Evolutionary conservation across 805 yeast species (phyloP).

Genomic region (Kodamaea neixiangensis): DNA sequence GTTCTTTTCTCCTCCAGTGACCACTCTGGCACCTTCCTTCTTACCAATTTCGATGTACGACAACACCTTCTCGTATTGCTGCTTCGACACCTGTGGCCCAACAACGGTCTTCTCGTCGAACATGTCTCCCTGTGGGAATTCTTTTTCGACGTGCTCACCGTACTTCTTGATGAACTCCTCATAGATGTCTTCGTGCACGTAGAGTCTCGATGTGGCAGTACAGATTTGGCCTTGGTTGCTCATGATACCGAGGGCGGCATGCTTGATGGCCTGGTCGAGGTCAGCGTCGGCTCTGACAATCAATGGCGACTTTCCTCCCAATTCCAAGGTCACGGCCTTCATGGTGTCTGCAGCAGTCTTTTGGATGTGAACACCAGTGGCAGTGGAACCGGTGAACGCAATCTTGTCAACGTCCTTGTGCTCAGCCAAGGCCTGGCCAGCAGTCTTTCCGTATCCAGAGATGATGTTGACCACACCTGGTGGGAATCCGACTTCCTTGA

Average conservation of each 20-base stretch:
- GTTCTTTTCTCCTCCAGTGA: constrained; percentile 44
- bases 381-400: constrained; percentile 59
- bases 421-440: constrained; percentile 66
- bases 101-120: constrained; percentile 49
- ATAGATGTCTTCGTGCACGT: constrained; percentile 56
- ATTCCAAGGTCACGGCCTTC: constrained; percentile 67
- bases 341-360: constrained; percentile 59
- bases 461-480: constrained; percentile 74
- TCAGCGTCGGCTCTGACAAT: constrained; percentile 65
- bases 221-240: constrained; percentile 69
- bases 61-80: constrained; percentile 53
- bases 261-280: constrained; percentile 62
- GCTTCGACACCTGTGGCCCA: constrained; percentile 64
- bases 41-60: constrained; percentile 44
- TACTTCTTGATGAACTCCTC: constrained; percentile 52
- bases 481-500: constrained; percentile 71
- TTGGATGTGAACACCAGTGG: constrained; percentile 67
- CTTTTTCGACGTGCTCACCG: constrained; percentile 45
- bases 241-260: constrained; percentile 68
- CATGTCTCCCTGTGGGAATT: constrained; percentile 59
- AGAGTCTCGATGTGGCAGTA: constrained; percentile 64
- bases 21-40: constrained; percentile 45
- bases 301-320: constrained; percentile 74
- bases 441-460: constrained; percentile 67
- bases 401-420: constrained; percentile 53